Evolutionary conservation across 495 filamentous ascomycete species (phyloP), one percentile per base, ranked within the genome.

Genomic region (Penicillium soppii): DNA sequence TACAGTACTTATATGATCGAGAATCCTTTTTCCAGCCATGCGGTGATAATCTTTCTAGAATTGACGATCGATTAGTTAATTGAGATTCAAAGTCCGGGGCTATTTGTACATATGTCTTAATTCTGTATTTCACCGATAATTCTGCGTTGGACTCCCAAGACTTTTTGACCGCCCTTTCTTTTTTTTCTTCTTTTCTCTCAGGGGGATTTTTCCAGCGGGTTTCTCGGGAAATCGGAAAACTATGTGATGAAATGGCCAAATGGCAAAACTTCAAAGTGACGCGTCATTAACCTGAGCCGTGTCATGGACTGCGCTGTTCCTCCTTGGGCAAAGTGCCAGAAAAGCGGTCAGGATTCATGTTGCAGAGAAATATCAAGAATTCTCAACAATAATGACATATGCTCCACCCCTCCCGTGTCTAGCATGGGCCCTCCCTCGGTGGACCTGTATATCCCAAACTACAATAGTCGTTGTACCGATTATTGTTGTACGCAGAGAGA

Each of bases 141-240:
- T 46, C 48, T 32, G 38, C 43, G 47, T 21, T 19, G 23, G 4
- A 43, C 16, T 43, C 36, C 13, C 21, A 13, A 10, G 8, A 6
- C 9, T 17, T 13, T 35, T 43, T 55, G 55, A 59, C 61, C 61
- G 58, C 61, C 47, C 21, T 52, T 60, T 42, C 26, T 53, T 10
- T 33, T 41, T 7, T 20, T 3, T 26, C 36, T 23, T 21, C 12
- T 29, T 41, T 56, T 16, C 5, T 19, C n/a, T n/a, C n/a, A n/a
- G n/a, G n/a, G n/a, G n/a, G 12, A 13, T 30, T 16, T 59, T 65
- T 55, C 40, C 51, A 62, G 61, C 62, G 62, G 53, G 36, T 60
- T 53, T 41, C 48, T 65, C 62, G 62, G 61, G 39, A 63, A 58
- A 47, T 9, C 35, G 13, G 41, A 53, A 37, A 39, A 35, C 29